Base-by-base conservation (phyloP, 805 yeast genomes). In the Starmerella bacillaris region DNA sequence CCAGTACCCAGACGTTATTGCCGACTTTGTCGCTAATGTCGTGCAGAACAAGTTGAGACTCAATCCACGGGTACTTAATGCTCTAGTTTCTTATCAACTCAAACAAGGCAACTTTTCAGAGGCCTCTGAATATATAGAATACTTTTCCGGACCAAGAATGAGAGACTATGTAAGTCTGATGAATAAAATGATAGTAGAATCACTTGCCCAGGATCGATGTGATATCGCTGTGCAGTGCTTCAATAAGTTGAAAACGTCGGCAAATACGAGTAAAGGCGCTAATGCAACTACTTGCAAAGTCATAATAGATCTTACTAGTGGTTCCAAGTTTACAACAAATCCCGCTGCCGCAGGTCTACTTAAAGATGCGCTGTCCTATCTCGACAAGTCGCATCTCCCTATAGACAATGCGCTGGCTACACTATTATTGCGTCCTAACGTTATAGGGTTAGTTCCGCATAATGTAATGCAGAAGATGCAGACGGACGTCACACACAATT, bases 1-100 rank as follows among this genome's bases (percentile, higher is more conserved):
- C 55, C 29, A 57, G 26, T 63, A 70, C 36, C 47, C 65, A 8
- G 59, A 55, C 11, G 63, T 70, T n/a, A 78, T 78, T 1, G 57
- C 74, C 30, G 44, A 47, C 2, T 44, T 75, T 19, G 68, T 65
- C 47, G 33, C 24, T 1, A 15, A 33, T 3, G 26, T 36, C 29
- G 27, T 30, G 14, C 24, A 31, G 21, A 27, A 34, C 11, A 22
- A 24, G 16, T 19, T 30, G 15, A 57, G 63, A 12, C 49, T 53
- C 34, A 44, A 43, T 34, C 31, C 40, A 7, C 44, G 45, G 22
- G 49, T 56, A 9, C 48, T 53, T 22, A 47, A 54, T 5, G 51
- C 57, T 2, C 36, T 54, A 12, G 46, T 54, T 20, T 50, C 50
- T 28, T 53, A 49, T 9, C 57, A 55, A 37, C 38, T 51, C 24